A percentile compares a stretch with the other conserved stretches of the same genome.
phyloP scores from a whole-genome alignment of 768 basidiomycete species.

The Pisolithus microcarpus region DNA sequence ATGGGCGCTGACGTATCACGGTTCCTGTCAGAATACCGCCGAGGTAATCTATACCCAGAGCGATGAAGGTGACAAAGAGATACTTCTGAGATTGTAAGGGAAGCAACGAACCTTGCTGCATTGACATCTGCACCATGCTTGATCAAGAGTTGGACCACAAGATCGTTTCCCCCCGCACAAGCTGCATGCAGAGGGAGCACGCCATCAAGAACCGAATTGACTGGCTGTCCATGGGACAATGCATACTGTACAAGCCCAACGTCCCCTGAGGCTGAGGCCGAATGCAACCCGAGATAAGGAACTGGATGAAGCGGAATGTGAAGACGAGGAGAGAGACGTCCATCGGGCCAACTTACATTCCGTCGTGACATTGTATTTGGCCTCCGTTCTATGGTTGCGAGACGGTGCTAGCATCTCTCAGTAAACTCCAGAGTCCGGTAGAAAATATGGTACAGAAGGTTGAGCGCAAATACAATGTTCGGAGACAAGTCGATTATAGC shows the following conservation, averaged over 20 bases:
- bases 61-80: constrained; percentile 5
- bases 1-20: constrained; percentile 63
- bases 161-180: constrained; percentile 81
- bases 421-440: not conserved
- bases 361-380: constrained; percentile 47
- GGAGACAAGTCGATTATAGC: not conserved
- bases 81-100: constrained; percentile 1
- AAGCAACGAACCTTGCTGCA: constrained; percentile 65
- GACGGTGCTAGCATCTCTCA: constrained; percentile 30
- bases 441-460: not conserved
- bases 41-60: constrained; percentile 46
- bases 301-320: constrained; percentile 35
- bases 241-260: constrained; percentile 91
- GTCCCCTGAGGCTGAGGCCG: constrained; percentile 78
- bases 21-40: constrained; percentile 66
- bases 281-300: constrained; percentile 69
- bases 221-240: constrained; percentile 87
- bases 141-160: constrained; percentile 82
- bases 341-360: constrained; percentile 35
- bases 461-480: not conserved
- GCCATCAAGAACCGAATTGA: constrained; percentile 93
- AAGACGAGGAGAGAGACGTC: too few species aligned
- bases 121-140: constrained; percentile 98
- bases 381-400: constrained; percentile 34
- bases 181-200: constrained; percentile 97